Evolutionary conservation across 345 rosid species (phyloP), one percentile per base, ranked within the genome.

Genomic region (Tarenaya hassleriana): DNA sequence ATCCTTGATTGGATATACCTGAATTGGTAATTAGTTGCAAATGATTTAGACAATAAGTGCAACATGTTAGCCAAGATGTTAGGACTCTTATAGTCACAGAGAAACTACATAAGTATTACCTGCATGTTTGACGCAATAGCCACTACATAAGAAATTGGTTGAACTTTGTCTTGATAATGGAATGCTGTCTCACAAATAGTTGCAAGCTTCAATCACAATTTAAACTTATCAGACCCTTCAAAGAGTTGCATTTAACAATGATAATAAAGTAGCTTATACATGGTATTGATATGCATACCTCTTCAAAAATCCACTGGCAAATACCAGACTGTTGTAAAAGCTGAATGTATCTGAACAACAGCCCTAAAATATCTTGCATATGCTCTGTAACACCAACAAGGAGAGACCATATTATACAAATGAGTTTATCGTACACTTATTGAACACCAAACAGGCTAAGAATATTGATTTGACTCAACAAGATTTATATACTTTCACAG

Each of bases 241-340:
- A 13, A 37, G 15, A 3, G 3, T 37, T 37, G 11, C 15, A 10
- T 37, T 10, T 10, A 8, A 21, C 17, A 47, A 27, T 45, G 21
- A 41, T 34, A 21, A n/a, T n/a, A n/a, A n/a, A n/a, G n/a, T n/a
- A n/a, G n/a, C n/a, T n/a, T n/a, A n/a, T n/a, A n/a, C n/a, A n/a
- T n/a, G n/a, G n/a, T 2, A 7, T 11, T 45, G 12, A 17, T 50
- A 50, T 53, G 43, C 60, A 68, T 76, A 91, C 98, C 98, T 91
- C 98, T 67, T 87, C 88, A 75, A 91, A 91, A 71, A 91, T 84
- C 98, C 96, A 87, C 61, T 84, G 74, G 70, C 86, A 77, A 57
- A 78, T 74, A 40, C 96, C 98, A 52, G 86, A 78, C 60, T 82
- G 64, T 64, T 76, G 87, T 63, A 91, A 70, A 51, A 84, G 86